Conservation (phyloP, 306 rosid species). For the Inga oerstediana region DNA sequence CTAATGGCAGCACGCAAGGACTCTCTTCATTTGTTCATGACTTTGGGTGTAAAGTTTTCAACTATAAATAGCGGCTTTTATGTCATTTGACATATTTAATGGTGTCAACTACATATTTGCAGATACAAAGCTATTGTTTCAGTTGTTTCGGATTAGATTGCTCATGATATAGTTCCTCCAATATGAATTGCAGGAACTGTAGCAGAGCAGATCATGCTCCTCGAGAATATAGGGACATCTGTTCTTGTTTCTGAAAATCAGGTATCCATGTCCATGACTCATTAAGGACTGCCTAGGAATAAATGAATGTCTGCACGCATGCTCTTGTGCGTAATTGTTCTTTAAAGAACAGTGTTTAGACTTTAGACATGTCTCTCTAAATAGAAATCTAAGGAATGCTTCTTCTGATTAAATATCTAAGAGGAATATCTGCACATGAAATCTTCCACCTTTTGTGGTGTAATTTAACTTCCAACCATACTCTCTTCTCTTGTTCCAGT, state of each 20-base stretch:
- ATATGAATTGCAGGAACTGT: constrained; percentile 69
- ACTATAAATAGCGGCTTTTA: constrained; percentile 3
- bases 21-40: constrained; percentile 10
- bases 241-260: constrained; percentile 90
- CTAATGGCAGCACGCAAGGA: neutral
- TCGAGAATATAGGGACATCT: constrained; percentile 97
- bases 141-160: constrained; percentile 8
- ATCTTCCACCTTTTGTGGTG: constrained; percentile 12
- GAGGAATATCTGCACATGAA: constrained; percentile 11
- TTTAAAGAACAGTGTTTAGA: neutral
- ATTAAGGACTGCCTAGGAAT: neutral
- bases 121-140: constrained; percentile 12
- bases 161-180: constrained; percentile 28
- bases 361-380: constrained; percentile 1
- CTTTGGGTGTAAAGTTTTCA: constrained; percentile 1
- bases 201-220: constrained; percentile 94
- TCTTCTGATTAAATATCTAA: constrained; percentile 27
- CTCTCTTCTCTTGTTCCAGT: neutral
- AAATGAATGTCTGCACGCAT: neutral
- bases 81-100: neutral
- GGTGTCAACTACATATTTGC: neutral
- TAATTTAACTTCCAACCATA: neutral
- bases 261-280: constrained; percentile 45
- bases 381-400: constrained; percentile 24
- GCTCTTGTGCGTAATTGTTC: neutral